Evolutionary conservation across 495 filamentous ascomycete species (phyloP), one percentile per base, ranked within the genome.

Genomic region (Podospora australis): DNA sequence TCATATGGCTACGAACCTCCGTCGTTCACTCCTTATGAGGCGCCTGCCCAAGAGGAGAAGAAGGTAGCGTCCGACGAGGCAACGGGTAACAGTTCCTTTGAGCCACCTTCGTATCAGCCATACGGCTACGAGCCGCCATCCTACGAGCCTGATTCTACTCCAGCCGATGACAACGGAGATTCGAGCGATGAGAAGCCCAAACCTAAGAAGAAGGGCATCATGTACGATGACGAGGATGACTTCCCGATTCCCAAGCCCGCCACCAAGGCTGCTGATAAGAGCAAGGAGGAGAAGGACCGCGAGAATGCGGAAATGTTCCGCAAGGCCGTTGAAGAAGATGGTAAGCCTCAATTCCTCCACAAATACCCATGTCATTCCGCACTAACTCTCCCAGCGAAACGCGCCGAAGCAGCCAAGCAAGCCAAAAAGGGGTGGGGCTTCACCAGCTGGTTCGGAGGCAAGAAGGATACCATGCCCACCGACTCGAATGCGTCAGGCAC

Each of bases 241-340:
- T 63, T 78, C 35, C 63, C 70, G 3, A 47, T 47, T 8, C 40
- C 67, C 4, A 70, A 57, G 42, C 26, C 65, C 6, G 40, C 61
- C 10, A 10, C 13, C 2, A n/a, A 23, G 11, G 10, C 39, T 11
- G 40, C 20, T 20, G 70, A 63, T 36, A 78, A 79, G 63, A 64
- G 65, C n/a, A 79, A 79, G 46, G 69, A 66, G 25, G 75, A 81
- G 29, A 79, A 76, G 53, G 77, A 81, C 53, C 67, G 73, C 23
- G 79, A 81, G 55, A 78, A 76, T 28, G 87, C 86, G 22, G 90
- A 95, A 46, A 81, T 86, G 55, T 88, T 96, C 68, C 77, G 79
- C 39, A 84, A 78, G 63, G 86, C 86, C 25, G 89, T 88, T 4
- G 88, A 95, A 72, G 87, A 87, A 64, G 90, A 95, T 75, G 87